A percentile compares a stretch with the other conserved stretches of the same genome.
Evolutionary conservation across 495 filamentous ascomycete species (phyloP).

Genomic region (Penicillium canescens): DNA sequence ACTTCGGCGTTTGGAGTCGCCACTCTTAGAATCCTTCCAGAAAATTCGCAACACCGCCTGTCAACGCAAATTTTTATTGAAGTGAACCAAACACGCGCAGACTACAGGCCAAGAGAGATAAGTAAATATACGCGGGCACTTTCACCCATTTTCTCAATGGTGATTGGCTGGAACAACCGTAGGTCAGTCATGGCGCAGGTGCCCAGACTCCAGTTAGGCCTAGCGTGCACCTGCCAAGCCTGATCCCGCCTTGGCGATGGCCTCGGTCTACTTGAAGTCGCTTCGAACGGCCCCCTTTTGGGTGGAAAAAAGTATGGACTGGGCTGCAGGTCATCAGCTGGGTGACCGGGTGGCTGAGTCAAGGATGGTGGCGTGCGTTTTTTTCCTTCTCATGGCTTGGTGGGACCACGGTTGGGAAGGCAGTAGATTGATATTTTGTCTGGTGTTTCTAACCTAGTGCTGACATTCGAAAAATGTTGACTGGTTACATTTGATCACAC

Average conservation of each 20-base stretch:
- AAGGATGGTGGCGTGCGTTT: background rate
- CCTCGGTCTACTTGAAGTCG: background rate
- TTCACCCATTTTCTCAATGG: background rate
- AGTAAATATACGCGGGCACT: background rate
- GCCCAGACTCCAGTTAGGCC: background rate
- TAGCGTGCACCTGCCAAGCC: background rate
- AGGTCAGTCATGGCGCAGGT: background rate
- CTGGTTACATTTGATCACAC: background rate
- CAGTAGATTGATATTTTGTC: background rate
- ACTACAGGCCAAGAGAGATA: constrained; percentile 4
- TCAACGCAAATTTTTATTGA: too few relatives aligned
- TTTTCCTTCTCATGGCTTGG: background rate
- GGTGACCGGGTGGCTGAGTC: background rate
- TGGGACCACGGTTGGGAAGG: background rate
- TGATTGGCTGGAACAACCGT: background rate
- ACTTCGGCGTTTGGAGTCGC: too few relatives aligned
- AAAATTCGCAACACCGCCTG: too few relatives aligned
- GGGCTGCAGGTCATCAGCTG: background rate
- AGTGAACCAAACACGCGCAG: too few relatives aligned
- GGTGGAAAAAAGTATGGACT: too few relatives aligned
- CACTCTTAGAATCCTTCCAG: too few relatives aligned
- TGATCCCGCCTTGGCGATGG: background rate
- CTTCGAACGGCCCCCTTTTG: background rate
- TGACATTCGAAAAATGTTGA: too few relatives aligned
- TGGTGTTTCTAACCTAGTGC: background rate